A percentile compares a stretch with the other conserved stretches of the same genome.
Conservation (phyloP, 2,329 filamentous ascomycete species). For the Metarhizium album region DNA sequence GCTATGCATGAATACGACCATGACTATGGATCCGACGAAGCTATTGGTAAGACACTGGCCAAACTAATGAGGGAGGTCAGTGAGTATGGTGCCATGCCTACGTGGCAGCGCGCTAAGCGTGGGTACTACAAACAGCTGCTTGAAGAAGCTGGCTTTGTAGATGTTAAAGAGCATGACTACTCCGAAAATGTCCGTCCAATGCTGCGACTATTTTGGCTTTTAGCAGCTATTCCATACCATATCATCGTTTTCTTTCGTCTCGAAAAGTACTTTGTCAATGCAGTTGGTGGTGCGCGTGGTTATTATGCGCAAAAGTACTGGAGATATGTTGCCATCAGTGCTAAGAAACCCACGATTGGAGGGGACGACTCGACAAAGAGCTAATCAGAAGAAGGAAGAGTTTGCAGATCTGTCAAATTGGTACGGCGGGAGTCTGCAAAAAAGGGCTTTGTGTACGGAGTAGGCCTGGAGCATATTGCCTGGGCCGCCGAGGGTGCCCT, state of each 20-base stretch:
- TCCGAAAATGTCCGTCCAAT: conserved; percentile 37
- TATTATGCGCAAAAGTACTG: conserved; percentile 9
- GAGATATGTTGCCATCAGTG: conserved; percentile 11
- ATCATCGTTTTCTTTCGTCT: conserved; percentile 31
- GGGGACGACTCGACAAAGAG: background rate
- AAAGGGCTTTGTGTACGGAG: no score
- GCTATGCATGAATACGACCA: conserved; percentile 38
- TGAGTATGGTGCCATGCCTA: conserved; percentile 33
- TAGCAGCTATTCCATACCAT: conserved; percentile 35
- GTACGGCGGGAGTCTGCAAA: no score
- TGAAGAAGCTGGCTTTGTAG: conserved; percentile 31
- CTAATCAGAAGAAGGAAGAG: background rate
- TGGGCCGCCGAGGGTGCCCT: no score
- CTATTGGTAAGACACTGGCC: conserved; percentile 16
- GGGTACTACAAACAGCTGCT: conserved; percentile 31
- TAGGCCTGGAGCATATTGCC: no score
- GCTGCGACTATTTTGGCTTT: conserved; percentile 33
- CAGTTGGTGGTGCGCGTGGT: conserved; percentile 4
- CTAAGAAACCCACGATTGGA: conserved; percentile 4
- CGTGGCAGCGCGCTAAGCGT: conserved; percentile 25
- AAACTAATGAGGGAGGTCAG: conserved; percentile 27
- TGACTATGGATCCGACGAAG: conserved; percentile 16
- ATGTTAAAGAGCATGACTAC: conserved; percentile 32
- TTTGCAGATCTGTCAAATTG: no score
- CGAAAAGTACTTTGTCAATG: conserved; percentile 35